Evolutionary conservation across 2,329 filamentous ascomycete genomes (phyloP).

Genomic region (Monilinia aucupariae): DNA sequence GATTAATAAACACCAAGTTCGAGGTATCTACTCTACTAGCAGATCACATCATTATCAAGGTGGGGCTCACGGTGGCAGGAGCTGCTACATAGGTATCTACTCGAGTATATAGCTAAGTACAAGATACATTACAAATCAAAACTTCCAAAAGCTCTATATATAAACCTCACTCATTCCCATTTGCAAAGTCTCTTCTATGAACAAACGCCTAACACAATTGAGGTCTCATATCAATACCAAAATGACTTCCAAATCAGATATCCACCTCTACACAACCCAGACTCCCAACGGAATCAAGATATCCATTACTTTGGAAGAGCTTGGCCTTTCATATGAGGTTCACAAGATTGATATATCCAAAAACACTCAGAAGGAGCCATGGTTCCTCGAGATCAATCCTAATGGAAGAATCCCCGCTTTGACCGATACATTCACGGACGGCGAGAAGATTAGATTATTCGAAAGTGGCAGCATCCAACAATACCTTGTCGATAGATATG

Average conservation of each 20-base stretch:
- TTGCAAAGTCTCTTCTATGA: slow-evolving; percentile 19
- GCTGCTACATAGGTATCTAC: too few relatives aligned
- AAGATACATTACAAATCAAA: slow-evolving; percentile 14
- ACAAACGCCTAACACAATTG: slow-evolving; percentile 22
- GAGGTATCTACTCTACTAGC: too few relatives aligned
- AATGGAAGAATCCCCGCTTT: slow-evolving; percentile 88
- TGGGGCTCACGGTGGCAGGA: not conserved
- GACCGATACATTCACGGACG: slow-evolving; percentile 72
- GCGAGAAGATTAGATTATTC: slow-evolving; percentile 68
- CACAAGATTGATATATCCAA: slow-evolving; percentile 66
- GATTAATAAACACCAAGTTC: not conserved
- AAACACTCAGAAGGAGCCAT: slow-evolving; percentile 76
- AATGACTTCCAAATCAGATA: slow-evolving; percentile 39
- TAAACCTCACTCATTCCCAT: not conserved
- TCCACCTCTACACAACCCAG: slow-evolving; percentile 52
- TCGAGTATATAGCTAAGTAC: not conserved
- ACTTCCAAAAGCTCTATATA: not conserved
- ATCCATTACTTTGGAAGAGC: slow-evolving; percentile 79
- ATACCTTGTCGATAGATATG: slow-evolving; percentile 78
- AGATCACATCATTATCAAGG: not conserved
- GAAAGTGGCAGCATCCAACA: slow-evolving; percentile 80
- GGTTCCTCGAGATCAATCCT: slow-evolving; percentile 88
- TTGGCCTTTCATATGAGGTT: slow-evolving; percentile 75
- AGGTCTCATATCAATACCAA: slow-evolving; percentile 31
- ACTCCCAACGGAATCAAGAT: slow-evolving; percentile 91